Evolutionary conservation across 108 stramenopile species (phyloP), one percentile per base, ranked within the genome.

Genomic region (Cyclotella choctawhatcheeana): DNA sequence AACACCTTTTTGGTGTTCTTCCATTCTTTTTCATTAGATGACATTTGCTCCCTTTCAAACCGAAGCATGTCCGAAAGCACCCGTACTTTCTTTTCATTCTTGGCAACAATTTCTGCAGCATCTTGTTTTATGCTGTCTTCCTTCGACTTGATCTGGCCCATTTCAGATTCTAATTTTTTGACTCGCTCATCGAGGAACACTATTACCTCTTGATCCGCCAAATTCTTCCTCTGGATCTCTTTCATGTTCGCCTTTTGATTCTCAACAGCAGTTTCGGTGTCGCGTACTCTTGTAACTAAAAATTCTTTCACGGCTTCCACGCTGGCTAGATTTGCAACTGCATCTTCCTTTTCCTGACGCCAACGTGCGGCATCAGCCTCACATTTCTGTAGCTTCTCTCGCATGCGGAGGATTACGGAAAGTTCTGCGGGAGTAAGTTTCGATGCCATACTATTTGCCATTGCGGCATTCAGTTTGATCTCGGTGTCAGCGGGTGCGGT

Each of bases 131-230:
- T 50, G 17, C 51, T 37, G 24, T 31, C 78, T 25, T 79, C 71
- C 24, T 80, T 85, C 29, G 78, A 77, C 47, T 84, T 81, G 34
- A 79, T 69, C 2, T 65, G 67, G 14, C 58, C 18, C 10, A 83
- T 77, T 52, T 71, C 58, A 33, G 51, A 58, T 67, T 96, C 95
- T 50, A 96, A 70, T 33, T 82, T 85, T 64, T 91, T 89, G 5
- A 92, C 92, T 13, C 82, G 86, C 17, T 81, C 85, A 75, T 96
- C 95, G 45, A 96, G 77, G 69, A 90, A 96, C 25, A 89, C 88
- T 84, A 96, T 96, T 22, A 96, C 95, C 67, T 96, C 95, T 61
- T 93, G 92, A 71, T 96, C 95, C 17, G 88, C 86, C 51, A 89
- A 82, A 64, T 90, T 89, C 50, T 88, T 85, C 44, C 81, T 82